phyloP scores from a whole-genome alignment of 2,329 filamentous ascomycete genomes.

The Cladophialophora carrionii region DNA sequence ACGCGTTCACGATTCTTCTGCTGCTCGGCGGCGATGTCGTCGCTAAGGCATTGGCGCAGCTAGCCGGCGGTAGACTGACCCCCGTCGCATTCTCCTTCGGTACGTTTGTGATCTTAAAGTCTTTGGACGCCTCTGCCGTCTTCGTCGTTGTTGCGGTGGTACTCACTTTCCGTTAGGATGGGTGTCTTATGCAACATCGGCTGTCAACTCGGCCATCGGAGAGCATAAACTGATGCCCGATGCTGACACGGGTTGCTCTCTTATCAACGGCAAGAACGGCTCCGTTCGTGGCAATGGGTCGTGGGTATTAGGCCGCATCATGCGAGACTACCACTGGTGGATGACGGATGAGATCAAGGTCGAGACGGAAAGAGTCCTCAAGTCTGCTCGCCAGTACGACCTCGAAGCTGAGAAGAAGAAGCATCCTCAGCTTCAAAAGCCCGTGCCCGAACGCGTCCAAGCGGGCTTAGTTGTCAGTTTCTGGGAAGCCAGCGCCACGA shows the following conservation, averaged over 20 bases:
- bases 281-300: constrained; percentile 46
- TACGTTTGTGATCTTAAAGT: background rate
- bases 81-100: constrained; percentile 47
- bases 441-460: constrained; percentile 13
- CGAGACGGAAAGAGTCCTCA: constrained; percentile 17
- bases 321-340: constrained; percentile 48
- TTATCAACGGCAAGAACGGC: constrained; percentile 42
- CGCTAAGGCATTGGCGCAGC: constrained; percentile 43
- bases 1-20: constrained; percentile 41
- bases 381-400: constrained; percentile 14
- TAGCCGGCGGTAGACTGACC: constrained; percentile 30
- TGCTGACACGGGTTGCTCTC: constrained; percentile 44
- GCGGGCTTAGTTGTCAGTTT: constrained; percentile 36
- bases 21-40: constrained; percentile 46
- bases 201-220: constrained; percentile 41
- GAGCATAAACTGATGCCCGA: constrained; percentile 45
- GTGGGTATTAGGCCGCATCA: constrained; percentile 51
- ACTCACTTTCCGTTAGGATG: constrained; percentile 36
- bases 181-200: constrained; percentile 44
- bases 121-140: background rate
- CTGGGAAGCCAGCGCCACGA: constrained; percentile 27
- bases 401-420: constrained; percentile 22
- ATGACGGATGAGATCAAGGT: constrained; percentile 16
- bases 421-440: constrained; percentile 4
- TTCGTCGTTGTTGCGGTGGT: background rate